These are phyloP conservation scores for Lathyrus tuberosus DNA, from an alignment of 306 rosid genomes.

Conservation along the genomic window DNA sequence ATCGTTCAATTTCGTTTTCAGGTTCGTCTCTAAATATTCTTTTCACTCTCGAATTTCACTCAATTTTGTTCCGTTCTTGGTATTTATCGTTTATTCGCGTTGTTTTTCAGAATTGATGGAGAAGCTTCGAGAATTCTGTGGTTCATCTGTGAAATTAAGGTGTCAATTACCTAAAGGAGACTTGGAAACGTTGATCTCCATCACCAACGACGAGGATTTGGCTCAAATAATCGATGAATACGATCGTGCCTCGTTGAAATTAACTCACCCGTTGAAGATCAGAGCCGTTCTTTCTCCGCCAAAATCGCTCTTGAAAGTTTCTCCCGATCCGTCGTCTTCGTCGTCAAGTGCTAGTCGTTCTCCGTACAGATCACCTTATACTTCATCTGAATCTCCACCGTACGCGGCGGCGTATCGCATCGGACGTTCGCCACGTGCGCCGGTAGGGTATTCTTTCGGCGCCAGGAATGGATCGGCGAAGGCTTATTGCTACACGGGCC, in stretches of 20 bases:
- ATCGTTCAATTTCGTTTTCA: constrained; percentile 57
- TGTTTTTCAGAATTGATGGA: constrained; percentile 62
- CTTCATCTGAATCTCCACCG: constrained; percentile 43
- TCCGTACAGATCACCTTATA: constrained; percentile 50
- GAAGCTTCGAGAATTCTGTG: constrained; percentile 78
- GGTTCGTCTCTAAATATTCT: constrained; percentile 48
- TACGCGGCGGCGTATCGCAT: constrained; percentile 36
- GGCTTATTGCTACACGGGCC: constrained; percentile 43
- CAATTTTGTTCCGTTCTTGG: neutral
- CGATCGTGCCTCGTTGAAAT: constrained; percentile 57
- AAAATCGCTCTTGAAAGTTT: constrained; percentile 52
- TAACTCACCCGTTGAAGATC: constrained; percentile 60
- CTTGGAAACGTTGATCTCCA: constrained; percentile 75
- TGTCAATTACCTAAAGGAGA: constrained; percentile 81
- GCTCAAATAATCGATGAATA: constrained; percentile 68
- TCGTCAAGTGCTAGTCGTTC: constrained; percentile 50
- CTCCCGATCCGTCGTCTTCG: constrained; percentile 56
- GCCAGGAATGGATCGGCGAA: constrained; percentile 42
- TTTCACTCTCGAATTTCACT: neutral
- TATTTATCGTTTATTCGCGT: neutral
- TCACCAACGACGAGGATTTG: constrained; percentile 76
- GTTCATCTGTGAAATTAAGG: constrained; percentile 63
- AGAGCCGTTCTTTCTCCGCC: constrained; percentile 66
- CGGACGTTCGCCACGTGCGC: constrained; percentile 36
- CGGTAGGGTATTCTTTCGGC: constrained; percentile 32